Percentiles rank a stretch among this genome's conserved stretches.
These are phyloP conservation scores for Chondrus crispus DNA, from an alignment of 23 red algal genomes.

Conservation along the genomic window DNA sequence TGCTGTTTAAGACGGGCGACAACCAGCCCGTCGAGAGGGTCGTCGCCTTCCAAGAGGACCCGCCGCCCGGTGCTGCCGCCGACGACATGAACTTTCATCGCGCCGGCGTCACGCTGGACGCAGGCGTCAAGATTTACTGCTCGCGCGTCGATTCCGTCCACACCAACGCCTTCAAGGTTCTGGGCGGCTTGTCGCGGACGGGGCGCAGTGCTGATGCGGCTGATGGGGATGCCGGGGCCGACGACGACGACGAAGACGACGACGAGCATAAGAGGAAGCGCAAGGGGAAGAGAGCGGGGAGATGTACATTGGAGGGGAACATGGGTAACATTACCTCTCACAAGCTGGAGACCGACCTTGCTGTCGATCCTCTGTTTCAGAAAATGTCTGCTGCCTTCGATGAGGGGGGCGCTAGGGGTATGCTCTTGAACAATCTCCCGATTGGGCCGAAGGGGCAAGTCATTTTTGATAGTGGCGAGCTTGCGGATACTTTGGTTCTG, in stretches of 20 bases:
- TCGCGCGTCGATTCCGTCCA: slow-evolving; percentile 94
- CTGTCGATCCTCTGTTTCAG: slow-evolving; percentile 90
- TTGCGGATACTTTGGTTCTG: slow-evolving; percentile 38
- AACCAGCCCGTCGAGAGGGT: slow-evolving; percentile 12
- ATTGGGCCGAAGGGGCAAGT: slow-evolving; percentile 43
- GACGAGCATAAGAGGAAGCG: slow-evolving; percentile 24
- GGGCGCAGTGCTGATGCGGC: background rate
- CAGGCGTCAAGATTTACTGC: slow-evolving; percentile 91
- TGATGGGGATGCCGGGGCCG: background rate
- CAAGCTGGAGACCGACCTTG: slow-evolving; percentile 71
- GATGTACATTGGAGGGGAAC: slow-evolving; percentile 82
- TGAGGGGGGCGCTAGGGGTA: slow-evolving; percentile 72
- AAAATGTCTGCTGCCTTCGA: slow-evolving; percentile 90
- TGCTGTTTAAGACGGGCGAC: slow-evolving; percentile 33
- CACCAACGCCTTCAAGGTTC: slow-evolving; percentile 84
- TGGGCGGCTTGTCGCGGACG: slow-evolving; percentile 69
- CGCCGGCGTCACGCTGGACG: slow-evolving; percentile 92
- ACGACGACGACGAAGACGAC: slow-evolving; percentile 13
- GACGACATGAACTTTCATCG: slow-evolving; percentile 86
- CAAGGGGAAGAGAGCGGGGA: slow-evolving; percentile 43
- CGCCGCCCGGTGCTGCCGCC: background rate
- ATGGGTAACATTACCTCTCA: slow-evolving; percentile 72
- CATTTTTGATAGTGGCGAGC: slow-evolving; percentile 69
- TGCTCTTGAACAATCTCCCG: slow-evolving; percentile 72
- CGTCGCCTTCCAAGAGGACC: slow-evolving; percentile 3